Evolutionary conservation across 345 rosid genomes (phyloP), one percentile per base, ranked within the genome.

Genomic region (Reutealis trisperma): DNA sequence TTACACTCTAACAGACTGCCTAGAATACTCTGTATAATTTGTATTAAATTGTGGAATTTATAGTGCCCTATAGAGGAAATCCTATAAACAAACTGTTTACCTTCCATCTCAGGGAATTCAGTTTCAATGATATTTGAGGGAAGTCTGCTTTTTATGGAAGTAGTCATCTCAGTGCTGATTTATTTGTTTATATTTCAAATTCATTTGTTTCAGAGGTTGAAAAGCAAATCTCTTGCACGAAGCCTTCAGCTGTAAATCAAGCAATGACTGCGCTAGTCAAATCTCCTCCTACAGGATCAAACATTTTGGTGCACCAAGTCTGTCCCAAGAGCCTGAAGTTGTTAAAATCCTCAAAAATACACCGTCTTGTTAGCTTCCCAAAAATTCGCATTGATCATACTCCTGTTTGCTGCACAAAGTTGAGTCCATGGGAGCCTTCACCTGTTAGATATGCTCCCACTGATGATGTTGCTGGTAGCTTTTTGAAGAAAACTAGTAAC

Each of bases 371-470:
- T 60, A 34, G 64, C 73, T 62, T 81, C 79, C 37, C 54, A 70
- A 76, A 30, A 60, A 12, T 59, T 72, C 74, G 54, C 8, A 44
- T 75, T 72, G 81, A 80, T 44, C 75, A 34, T 37, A 34, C 80
- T 41, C 77, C 67, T 75, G 78, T 90, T 78, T 72, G 81, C 78
- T 90, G 90, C 83, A 77, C 92, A 8, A 86, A 88, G 24, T 75
- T 79, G 37, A 85, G 95, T 62, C 87, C 86, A 5, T 89, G 91
- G 97, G 95, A 93, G 76, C 87, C 95, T 54, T 75, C 90, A 59
- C 91, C 88, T 1, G 77, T 81, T 60, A 70, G 85, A 6, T 86
- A 77, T 64, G 85, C 93, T 77, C 78, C 86, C 19, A 66, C 87
- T 12, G 90, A 85, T 34, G 89, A 88, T 67, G 73, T 84, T 65